phyloP scores from a whole-genome alignment of 139 green algal species.

The Chlamydomonas sp. region DNA sequence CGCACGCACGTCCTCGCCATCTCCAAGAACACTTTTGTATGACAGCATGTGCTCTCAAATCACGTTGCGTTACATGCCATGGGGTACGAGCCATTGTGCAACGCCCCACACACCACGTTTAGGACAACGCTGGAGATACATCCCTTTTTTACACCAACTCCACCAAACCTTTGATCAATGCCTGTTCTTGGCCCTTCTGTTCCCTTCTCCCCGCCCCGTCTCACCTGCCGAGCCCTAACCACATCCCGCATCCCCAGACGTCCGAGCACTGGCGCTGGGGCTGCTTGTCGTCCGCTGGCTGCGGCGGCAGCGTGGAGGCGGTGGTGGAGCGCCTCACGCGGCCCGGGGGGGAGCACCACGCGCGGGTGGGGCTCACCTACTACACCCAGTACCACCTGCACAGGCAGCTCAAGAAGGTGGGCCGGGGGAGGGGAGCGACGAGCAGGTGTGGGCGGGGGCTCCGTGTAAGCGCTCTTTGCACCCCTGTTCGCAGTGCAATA shows the following conservation, averaged over 20 bases:
- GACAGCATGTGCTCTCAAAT: too few relatives aligned
- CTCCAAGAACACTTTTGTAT: too few relatives aligned
- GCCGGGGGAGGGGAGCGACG: background rate
- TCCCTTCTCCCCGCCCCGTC: background rate
- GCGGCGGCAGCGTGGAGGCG: constrained; percentile 39
- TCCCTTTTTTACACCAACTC: background rate
- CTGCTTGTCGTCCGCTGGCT: constrained; percentile 41
- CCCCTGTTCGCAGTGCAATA: background rate
- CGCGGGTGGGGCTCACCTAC: constrained; percentile 69
- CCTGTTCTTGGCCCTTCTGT: too few relatives aligned
- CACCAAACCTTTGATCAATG: background rate
- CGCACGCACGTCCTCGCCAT: too few relatives aligned
- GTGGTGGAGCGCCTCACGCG: constrained; percentile 67
- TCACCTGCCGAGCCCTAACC: too few relatives aligned
- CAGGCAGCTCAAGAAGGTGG: constrained; percentile 74
- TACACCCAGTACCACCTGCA: constrained; percentile 94
- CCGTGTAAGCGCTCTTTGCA: background rate
- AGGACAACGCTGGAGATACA: background rate
- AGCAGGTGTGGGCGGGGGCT: background rate
- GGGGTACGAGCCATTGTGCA: too few relatives aligned
- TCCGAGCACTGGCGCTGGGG: constrained; percentile 95
- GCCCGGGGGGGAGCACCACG: constrained; percentile 39
- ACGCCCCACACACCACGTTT: background rate
- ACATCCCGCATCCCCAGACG: constrained; percentile 40
- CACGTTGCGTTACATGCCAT: too few relatives aligned